Conservation (phyloP, 2,329 filamentous ascomycete genomes). For the Metarhizium album region DNA sequence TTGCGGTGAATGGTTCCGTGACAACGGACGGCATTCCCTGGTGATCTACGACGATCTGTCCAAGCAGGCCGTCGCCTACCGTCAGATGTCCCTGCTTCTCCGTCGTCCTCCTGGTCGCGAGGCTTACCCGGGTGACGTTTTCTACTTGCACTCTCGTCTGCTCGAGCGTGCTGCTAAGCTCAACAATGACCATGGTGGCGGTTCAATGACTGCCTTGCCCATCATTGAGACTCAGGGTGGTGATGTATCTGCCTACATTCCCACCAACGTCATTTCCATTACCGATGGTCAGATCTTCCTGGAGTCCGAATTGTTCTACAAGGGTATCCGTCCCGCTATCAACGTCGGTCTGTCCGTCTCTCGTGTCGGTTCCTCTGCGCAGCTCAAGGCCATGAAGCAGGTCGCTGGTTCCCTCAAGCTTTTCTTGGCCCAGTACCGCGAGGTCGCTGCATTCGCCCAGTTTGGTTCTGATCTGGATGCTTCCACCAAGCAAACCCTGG, state of each 20-base stretch:
- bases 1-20: slow-evolving; percentile 74
- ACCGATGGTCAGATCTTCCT: slow-evolving; percentile 99
- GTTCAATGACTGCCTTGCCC: slow-evolving; percentile 93
- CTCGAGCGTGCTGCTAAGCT: slow-evolving; percentile 99
- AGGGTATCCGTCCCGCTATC: slow-evolving; percentile 99
- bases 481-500: slow-evolving; percentile 95
- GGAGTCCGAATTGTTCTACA: slow-evolving; percentile 99
- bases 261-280: slow-evolving; percentile 99
- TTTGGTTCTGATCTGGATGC: slow-evolving; percentile 99
- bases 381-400: slow-evolving; percentile 99
- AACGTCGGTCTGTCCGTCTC: slow-evolving; percentile 99
- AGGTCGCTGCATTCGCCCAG: slow-evolving; percentile 98
- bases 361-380: slow-evolving; percentile 97
- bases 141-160: slow-evolving; percentile 98
- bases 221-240: slow-evolving; percentile 99
- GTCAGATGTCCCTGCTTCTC: slow-evolving; percentile 97
- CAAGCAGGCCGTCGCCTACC: slow-evolving; percentile 96
- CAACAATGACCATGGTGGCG: slow-evolving; percentile 88
- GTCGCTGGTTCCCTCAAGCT: slow-evolving; percentile 99
- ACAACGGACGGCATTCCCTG: slow-evolving; percentile 78
- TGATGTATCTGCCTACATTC: slow-evolving; percentile 99
- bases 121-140: slow-evolving; percentile 97
- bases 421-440: slow-evolving; percentile 99
- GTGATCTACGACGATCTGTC: slow-evolving; percentile 92
- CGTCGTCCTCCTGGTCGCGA: slow-evolving; percentile 98